Base-by-base conservation (phyloP, 257 asterid genomes). In the Solanum etuberosum region DNA sequence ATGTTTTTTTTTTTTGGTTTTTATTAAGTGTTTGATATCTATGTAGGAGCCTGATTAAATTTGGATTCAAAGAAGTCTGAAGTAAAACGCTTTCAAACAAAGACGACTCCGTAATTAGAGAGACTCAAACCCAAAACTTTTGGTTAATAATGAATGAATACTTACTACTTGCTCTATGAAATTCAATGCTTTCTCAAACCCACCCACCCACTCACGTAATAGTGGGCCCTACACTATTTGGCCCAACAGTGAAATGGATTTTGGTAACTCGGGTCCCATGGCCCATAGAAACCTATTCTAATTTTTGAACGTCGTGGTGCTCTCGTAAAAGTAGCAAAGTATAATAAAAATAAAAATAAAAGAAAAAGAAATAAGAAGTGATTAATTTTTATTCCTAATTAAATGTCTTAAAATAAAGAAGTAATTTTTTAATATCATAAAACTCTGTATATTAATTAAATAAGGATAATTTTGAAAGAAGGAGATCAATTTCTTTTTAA, bases 41-140 rank as follows among this genome's bases (percentile, higher is more conserved):
- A 0, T 1, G 1, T 54, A 18, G 5, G 2, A 18, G n/a, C 10
- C 2, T 18, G n/a, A 18, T 18, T 54, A 20, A 54, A 18, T 18
- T 54, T 54, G 11, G 0, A 18, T 54, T 54, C 4, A 1, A 51
- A 54, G 1, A 54, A 2, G 1, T 54, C 2, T 1, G 0, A 4
- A 54, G 2, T 18, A 54, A 54, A 54, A 8, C 2, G 3, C 1
- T 54, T 4, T 20, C 4, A 18, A 54, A 20, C 4, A 54, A 20
- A 54, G 4, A 54, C 18, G 57, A 54, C 11, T 54, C 0, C 0
- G 4, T 54, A 54, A 18, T 0, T 54, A 54, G n/a, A 32, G 11
- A 7, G 25, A 54, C 0, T 54, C 25, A 20, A 54, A 54, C 4
- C 0, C 25, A 20, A 54, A 20, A 54, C 1, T 3, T 54, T 18